Conservation (phyloP, 139 green algal species). For the Chlorella sp. region DNA sequence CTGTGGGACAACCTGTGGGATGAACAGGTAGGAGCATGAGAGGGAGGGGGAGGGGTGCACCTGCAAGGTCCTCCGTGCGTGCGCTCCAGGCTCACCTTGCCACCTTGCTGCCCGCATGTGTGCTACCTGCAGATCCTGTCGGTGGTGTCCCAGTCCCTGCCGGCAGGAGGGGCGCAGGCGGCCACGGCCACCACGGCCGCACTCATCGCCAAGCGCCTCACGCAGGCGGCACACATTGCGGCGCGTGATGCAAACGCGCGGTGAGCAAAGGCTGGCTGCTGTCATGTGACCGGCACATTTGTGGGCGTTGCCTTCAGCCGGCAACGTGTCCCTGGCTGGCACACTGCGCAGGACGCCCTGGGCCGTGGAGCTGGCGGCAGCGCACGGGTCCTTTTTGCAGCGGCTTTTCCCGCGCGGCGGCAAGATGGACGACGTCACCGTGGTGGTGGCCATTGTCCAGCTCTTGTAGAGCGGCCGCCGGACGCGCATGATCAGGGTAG, state of each 20-base stretch:
- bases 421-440: slow-evolving; percentile 84
- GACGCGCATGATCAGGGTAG: no score
- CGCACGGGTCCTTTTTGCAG: slow-evolving; percentile 9
- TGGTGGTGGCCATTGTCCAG: slow-evolving; percentile 59
- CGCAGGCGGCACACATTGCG: neutral
- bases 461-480: no score
- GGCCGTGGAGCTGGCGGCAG: slow-evolving; percentile 47
- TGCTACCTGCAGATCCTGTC: neutral
- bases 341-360: slow-evolving; percentile 39
- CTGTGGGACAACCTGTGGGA: slow-evolving; percentile 97
- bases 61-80: neutral
- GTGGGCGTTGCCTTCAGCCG: no score
- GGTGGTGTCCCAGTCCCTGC: neutral
- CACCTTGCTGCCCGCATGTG: no score
- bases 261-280: no score
- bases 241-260: neutral
- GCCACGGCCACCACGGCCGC: neutral
- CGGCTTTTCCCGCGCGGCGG: slow-evolving; percentile 53
- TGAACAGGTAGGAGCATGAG: slow-evolving; percentile 17
- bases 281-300: no score
- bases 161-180: neutral
- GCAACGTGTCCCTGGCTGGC: no score
- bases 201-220: neutral
- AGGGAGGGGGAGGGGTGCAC: neutral
- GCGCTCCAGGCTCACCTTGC: neutral